Base-by-base conservation (phyloP, 805 yeast genomes). In the Yamadazyma nakazawae region DNA sequence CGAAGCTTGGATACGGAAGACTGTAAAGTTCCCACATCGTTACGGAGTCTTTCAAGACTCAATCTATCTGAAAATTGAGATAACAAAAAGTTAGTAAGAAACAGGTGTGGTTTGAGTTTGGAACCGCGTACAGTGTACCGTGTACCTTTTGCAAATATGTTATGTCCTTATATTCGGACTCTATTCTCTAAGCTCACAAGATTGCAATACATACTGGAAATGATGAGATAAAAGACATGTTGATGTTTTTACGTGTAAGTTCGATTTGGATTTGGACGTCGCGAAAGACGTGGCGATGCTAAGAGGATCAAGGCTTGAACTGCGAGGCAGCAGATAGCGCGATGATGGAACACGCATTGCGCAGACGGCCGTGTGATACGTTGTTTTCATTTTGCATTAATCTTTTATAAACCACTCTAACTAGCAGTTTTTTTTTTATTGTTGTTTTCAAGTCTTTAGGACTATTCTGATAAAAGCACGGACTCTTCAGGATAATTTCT, bases 1-100 rank as follows among this genome's bases (percentile, higher is more conserved):
- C 87, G 84, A 51, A 94, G 66, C 58, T 86, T 80, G 40, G 94
- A 68, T 51, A 90, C 72, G 52, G 83, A 79, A 34, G 75, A 60
- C 61, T 85, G 88, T 42, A 92, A 55, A 2, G 82, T 54, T 34
- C 67, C 69, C 18, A 81, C 67, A 53, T 80, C 84, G 36, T 61
- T 61, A 67, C 74, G 63, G 47, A 63, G 53, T 43, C 62, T 51
- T 24, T 56, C 87, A 19, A 78, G 49, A 34, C 42, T 52, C 18
- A 52, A 44, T 40, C 56, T 40, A 10, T 52, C 56, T 2, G 56
- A 49, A 34, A 52, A 47, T 40, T 43, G 56, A 13, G 51, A 30
- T 21, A 52, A 48, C 56, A 50, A 32, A 7, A 14, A 21, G 43
- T 40, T 40, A 40, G 43, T 40, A 39, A 12, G 16, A 21, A 21